Base-by-base conservation (phyloP, 768 basidiomycete genomes). In the Hysterangium stoloniferum region DNA sequence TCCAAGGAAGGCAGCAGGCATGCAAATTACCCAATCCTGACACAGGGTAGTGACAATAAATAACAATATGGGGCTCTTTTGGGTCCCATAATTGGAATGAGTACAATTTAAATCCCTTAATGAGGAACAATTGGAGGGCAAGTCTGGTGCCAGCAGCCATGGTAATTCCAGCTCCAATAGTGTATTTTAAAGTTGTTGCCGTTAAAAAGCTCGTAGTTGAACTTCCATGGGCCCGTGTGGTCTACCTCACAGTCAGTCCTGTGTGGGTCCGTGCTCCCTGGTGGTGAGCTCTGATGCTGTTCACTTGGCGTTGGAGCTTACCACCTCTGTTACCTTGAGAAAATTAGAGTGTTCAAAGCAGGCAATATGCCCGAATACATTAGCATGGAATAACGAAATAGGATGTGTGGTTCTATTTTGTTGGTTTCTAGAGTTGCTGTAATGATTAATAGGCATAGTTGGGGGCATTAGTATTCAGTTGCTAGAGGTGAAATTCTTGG, bases 251-350 rank as follows among this genome's bases (percentile, higher is more conserved):
- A 71, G 79, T 69, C 69, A 72, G 78, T 79, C 80, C 79, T 81
- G 75, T 75, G 69, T 69, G 73, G 72, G 72, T 56, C 73, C 72
- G 74, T 67, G 78, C 78, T 80, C 76, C 78, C 74, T 80, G 77
- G 73, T 80, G 80, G 79, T 81, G 79, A 77, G 71, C 71, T 71
- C 69, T 74, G 67, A 75, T 80, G 78, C 70, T 72, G 76, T 79
- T 80, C 63, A 71, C 68, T 79, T 76, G 76, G 71, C 80, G 80
- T 71, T 72, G 72, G 67, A 72, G 76, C 76, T 75, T 80, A 81
- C 79, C 79, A 80, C 77, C 78, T 79, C 77, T 70, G 79, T 81
- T 80, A 83, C 81, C 76, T 82, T 80, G 80, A 83, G 75, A 80
- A 82, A 82, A 82, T 82, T 79, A 81, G 79, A 80, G n/a, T n/a